phyloP scores from a whole-genome alignment of 1,139 yeast species.

The Suhomyces choctaworum region DNA sequence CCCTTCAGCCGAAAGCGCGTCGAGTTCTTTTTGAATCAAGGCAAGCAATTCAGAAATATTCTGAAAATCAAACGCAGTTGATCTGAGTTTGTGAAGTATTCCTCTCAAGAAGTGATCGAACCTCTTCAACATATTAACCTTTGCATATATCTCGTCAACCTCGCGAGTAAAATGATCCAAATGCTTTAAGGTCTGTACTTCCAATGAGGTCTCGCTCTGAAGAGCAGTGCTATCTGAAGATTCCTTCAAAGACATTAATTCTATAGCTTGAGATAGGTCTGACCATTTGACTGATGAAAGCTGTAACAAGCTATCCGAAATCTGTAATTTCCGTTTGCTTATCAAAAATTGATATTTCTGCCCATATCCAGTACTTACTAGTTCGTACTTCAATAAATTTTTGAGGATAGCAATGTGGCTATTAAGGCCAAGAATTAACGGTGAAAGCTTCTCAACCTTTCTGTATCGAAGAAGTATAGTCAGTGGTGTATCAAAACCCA shows the following conservation, averaged over 20 bases:
- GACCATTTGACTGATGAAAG: conserved; percentile 55
- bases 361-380: conserved; percentile 25
- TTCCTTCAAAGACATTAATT: conserved; percentile 26
- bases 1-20: conserved; percentile 42
- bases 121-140: conserved; percentile 34
- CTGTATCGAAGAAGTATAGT: conserved; percentile 34
- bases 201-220: conserved; percentile 29
- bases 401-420: conserved; percentile 44
- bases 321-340: conserved; percentile 33
- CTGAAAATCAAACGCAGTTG: conserved; percentile 27
- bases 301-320: conserved; percentile 26
- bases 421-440: conserved; percentile 54
- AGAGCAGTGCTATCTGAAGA: conserved; percentile 7
- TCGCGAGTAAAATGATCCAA: conserved; percentile 42
- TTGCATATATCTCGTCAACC: conserved; percentile 27
- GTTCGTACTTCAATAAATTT: conserved; percentile 23
- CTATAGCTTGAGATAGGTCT: conserved; percentile 51
- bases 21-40: conserved; percentile 43
- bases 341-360: conserved; percentile 47
- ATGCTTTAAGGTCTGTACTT: conserved; percentile 39
- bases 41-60: conserved; percentile 23
- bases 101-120: conserved; percentile 23
- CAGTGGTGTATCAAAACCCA: conserved; percentile 62
- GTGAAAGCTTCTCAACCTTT: conserved; percentile 51
- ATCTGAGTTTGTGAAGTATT: conserved; percentile 22